These are phyloP conservation scores for Podospora comata DNA, from an alignment of 495 filamentous ascomycete species.

Conservation along the genomic window DNA sequence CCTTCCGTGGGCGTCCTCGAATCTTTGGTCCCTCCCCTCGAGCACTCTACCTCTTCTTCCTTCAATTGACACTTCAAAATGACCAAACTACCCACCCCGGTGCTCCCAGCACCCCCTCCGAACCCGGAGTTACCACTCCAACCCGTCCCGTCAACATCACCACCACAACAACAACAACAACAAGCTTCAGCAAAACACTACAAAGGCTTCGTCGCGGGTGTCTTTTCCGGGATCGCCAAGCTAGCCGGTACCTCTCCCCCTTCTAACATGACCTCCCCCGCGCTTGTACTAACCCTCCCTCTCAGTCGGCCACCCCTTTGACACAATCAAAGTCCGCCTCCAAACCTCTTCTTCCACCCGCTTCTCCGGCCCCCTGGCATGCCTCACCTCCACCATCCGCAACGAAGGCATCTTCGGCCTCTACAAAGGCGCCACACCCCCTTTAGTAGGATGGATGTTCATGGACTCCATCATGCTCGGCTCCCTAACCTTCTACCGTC, in stretches of 20 bases:
- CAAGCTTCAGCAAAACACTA: conserved; percentile 45
- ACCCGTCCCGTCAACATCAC: background rate
- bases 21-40: background rate
- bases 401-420: conserved; percentile 76
- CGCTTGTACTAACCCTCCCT: conserved; percentile 8
- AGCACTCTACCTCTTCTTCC: background rate
- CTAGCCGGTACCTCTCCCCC: conserved; percentile 62
- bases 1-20: background rate
- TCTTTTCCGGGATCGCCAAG: conserved; percentile 92
- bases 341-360: conserved; percentile 77
- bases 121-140: background rate
- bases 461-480: conserved; percentile 97
- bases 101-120: conserved; percentile 2
- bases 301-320: conserved; percentile 64
- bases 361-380: conserved; percentile 85
- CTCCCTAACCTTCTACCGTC: conserved; percentile 82
- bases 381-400: conserved; percentile 72
- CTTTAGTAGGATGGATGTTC: conserved; percentile 94
- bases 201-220: conserved; percentile 90
- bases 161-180: conserved; percentile 19
- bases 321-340: conserved; percentile 92
- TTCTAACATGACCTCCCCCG: background rate
- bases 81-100: background rate
- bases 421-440: conserved; percentile 90
- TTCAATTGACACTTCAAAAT: conserved; percentile 2